phyloP scores from a whole-genome alignment of 129 eudicot genomes.

The Artemisia argyi region DNA sequence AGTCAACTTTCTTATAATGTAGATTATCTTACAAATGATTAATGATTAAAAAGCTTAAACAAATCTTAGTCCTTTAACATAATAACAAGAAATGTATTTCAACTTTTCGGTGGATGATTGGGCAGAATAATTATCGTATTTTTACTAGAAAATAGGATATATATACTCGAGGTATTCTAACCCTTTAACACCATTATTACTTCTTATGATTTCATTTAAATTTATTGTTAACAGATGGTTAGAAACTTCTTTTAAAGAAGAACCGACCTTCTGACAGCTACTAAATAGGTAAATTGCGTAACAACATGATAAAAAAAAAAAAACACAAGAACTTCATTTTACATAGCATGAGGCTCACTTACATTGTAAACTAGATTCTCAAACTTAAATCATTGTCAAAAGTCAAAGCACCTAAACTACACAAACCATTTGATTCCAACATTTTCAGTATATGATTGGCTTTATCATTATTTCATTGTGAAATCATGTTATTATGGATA shows the following conservation, averaged over 20 bases:
- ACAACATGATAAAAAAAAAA: no score
- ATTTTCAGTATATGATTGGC: neutral
- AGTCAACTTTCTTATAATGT: conserved; percentile 25
- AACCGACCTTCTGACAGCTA: no score
- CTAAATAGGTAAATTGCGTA: no score
- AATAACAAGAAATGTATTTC: neutral
- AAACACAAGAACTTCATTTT: no score
- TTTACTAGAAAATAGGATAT: neutral
- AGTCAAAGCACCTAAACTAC: neutral
- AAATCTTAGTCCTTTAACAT: neutral
- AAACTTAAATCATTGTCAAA: no score
- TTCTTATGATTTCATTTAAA: no score
- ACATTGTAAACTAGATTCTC: no score
- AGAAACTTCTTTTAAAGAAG: no score
- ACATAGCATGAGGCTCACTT: no score
- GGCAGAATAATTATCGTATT: neutral
- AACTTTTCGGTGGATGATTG: conserved; percentile 14
- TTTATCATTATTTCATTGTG: neutral
- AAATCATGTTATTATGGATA: neutral
- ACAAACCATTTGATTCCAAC: neutral
- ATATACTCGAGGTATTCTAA: no score
- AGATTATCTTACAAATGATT: conserved; percentile 22
- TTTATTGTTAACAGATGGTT: no score
- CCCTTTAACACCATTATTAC: no score
- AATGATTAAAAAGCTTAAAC: conserved; percentile 14